Base-by-base conservation (phyloP, 164 flowering plant species). In the Aristolochia californica region DNA sequence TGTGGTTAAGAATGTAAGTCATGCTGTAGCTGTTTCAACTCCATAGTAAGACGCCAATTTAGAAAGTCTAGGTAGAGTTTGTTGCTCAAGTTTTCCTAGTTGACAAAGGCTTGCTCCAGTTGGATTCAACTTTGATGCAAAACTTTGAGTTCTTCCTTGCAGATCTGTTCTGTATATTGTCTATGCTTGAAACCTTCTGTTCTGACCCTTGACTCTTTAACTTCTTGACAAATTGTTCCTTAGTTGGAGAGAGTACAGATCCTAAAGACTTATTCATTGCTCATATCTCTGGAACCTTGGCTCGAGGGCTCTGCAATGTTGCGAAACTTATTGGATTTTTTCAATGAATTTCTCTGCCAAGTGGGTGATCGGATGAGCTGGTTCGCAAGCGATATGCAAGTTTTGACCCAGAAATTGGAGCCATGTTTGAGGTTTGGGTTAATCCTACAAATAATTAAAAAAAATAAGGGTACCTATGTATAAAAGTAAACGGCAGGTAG, bases 101-200 rank as follows among this genome's bases (percentile, higher is more conserved):
- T 26, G n/a, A 48, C 84, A 93, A 50, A 97, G 99, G 24, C 54
- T 93, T 45, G 88, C 99, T 26, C 99, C 99, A 13, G 99, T 97
- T 62, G 99, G 99, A 55, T 89, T 93, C 78, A 93, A 93, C 73
- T 93, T 93, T 57, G 97, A 89, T 72, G 99, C 99, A 5, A 93
- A 93, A 83, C 57, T 93, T 97, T 93, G 10, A 79, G 88, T 71
- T 25, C 48, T 38, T 24, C 17, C 58, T 13, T 43, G 28, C 53
- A 15, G 23, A 10, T 12, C 45, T 49, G 50, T 14, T 40, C 40
- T n/a, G n/a, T n/a, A n/a, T 15, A 13, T 1, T 40, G 12, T 40
- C 14, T 10, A 20, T 21, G 13, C 47, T 40, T 38, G 22, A 1
- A 30, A 13, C n/a, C 16, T 20, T 55, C 34, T 21, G 24, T 12